Evolutionary conservation across 1,284 basidiomycete species (phyloP).

Genomic region (Trichosporon sp.): DNA sequence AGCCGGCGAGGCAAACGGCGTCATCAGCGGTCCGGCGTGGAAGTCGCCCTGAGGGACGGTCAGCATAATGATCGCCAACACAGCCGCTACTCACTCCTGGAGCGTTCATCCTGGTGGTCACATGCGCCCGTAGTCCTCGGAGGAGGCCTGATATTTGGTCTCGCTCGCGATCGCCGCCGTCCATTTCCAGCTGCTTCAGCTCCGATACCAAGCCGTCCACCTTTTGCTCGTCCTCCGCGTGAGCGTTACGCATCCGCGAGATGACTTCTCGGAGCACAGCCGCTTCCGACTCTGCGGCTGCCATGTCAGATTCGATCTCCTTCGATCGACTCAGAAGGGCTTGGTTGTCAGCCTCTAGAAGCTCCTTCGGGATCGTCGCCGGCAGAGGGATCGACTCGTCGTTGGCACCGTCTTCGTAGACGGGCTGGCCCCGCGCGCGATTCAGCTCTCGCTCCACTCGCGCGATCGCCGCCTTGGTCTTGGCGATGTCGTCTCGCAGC

Average conservation of each 20-base stretch:
- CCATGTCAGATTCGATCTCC: slow-evolving; percentile 11
- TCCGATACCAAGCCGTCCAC: slow-evolving; percentile 27
- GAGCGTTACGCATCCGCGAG: slow-evolving; percentile 24
- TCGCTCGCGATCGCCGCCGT: slow-evolving; percentile 25
- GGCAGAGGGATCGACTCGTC: background rate
- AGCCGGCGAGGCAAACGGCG: slow-evolving; percentile 33
- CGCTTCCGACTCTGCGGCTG: slow-evolving; percentile 14
- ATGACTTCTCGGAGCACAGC: slow-evolving; percentile 23
- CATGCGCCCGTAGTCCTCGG: slow-evolving; percentile 20
- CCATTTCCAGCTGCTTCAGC: slow-evolving; percentile 22
- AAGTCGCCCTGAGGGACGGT: slow-evolving; percentile 9
- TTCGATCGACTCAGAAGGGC: slow-evolving; percentile 2
- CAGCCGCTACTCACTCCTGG: slow-evolving; percentile 12
- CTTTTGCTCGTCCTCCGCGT: slow-evolving; percentile 26
- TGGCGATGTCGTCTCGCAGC: slow-evolving; percentile 36
- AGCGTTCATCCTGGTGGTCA: slow-evolving; percentile 12
- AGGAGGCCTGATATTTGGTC: slow-evolving; percentile 27
- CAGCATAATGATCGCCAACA: background rate
- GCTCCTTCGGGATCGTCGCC: slow-evolving; percentile 7
- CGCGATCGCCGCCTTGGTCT: slow-evolving; percentile 32
- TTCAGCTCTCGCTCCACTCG: slow-evolving; percentile 29
- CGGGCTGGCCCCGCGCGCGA: slow-evolving; percentile 8
- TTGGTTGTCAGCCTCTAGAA: slow-evolving; percentile 10
- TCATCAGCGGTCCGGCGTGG: background rate
- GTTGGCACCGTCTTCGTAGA: background rate